Evolutionary conservation across 2,329 filamentous ascomycete species (phyloP), one percentile per base, ranked within the genome.

Genomic region (Diplodia corticola): DNA sequence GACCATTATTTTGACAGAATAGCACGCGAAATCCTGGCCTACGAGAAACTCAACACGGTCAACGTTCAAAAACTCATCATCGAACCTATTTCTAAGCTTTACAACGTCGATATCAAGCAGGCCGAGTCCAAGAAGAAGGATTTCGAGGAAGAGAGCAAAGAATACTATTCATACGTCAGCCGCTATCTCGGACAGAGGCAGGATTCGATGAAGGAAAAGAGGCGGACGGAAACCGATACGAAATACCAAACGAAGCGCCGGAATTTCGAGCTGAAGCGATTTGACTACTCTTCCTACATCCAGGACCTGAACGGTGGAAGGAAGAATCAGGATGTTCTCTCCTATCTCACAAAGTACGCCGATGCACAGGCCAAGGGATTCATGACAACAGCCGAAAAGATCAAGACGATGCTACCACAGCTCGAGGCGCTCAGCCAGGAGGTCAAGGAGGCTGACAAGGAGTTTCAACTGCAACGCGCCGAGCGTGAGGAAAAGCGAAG

Each of bases 1-100:
- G 95, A 99, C 69, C 93, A 99, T 77, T 99, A 99, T 76, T 99
- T 98, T 73, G 93, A 98, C 79, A 96, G 93, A 73, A 98, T 97
- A 70, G 93, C 94, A 3, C 89, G 90, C 68, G 92, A 98, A 75
- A 97, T 99, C 53, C 80, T 97, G 44, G 79, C 82, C 0, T 98
- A 97, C 75, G 93, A 99, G 79, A 89, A 88, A 68, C 88, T 91
- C 69, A 98, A 97, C 75, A 89, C 91, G 0, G 73, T 82, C 46
- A 94, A 97, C 72, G 84, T 99, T 37, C 93, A 97, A 73, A 94
- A 89, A 75, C 90, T 96, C 63, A 93, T 99, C 73, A 97, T 99
- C 70, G 95, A 99, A 50, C 96, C 96, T 0, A 86, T 99, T 70
- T 89, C 87, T 70, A 96, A 92, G 78, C 82, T 99, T 15, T 99